Base-by-base conservation (phyloP, 2,329 filamentous ascomycete genomes). In the Phialophora verrucosa region DNA sequence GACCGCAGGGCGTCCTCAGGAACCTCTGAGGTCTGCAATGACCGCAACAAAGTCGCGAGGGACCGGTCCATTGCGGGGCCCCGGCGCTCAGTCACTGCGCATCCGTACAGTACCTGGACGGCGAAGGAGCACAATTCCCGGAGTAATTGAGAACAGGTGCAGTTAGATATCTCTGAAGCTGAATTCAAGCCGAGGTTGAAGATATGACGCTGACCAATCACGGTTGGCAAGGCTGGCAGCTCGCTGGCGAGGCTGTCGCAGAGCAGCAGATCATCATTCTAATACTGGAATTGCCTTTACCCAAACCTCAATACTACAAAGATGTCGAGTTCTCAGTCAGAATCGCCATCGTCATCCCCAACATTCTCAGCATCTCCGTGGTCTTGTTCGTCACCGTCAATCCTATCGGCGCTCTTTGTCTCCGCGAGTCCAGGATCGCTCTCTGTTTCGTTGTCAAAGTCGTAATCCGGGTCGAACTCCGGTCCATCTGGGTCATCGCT, bases 1-100 rank as follows among this genome's bases (percentile, higher is more conserved):
- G 50, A 88, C 87, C 83, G 81, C 65, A 83, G 82, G 38, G 85
- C 87, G 78, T 89, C 87, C 75, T 87, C 82, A 66, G 85, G 82
- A 58, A 83, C 81, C 2, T 85, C 82, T 55, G 84, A 83, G 6
- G 83, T 83, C 74, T 88, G 87, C 47, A 89, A 78, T 35, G 87
- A 87, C 69, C 87, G 81, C 71, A 90, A 75, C 23, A 89, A 79
- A 49, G 85, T 87, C 59, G 84, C 83, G 35, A 89, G 75, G 54
- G 88, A 84, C 71, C 86, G 82, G 77, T 89, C 87, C 68, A 84
- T 85, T 11, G 29, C 29, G 49, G 49, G 8, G 49, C 38, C 17
- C 49, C 11, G 17, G 49, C 23, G 23, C 49, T 51, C 20, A 51
- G 17, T 31, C n/a, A 23, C 6, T 35, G 38, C 51, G 89, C 90